phyloP scores from a whole-genome alignment of 2,329 filamentous ascomycete genomes.

The Talaromyces sp. region DNA sequence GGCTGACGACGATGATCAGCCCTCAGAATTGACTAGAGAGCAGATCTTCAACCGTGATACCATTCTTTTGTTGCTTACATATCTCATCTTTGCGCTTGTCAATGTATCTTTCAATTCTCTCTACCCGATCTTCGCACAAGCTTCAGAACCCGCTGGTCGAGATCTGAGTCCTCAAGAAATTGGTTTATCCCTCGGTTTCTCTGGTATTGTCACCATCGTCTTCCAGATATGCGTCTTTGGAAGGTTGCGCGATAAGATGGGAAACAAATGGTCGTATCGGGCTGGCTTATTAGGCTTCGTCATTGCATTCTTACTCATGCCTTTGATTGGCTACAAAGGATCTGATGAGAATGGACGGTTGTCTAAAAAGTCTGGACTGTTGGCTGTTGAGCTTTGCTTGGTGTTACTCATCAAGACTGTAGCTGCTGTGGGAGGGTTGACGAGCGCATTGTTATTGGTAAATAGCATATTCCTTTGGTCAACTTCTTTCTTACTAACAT shows the following conservation, averaged over 20 bases:
- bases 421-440: conserved; percentile 82
- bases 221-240: conserved; percentile 89
- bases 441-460: conserved; percentile 82
- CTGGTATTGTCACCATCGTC: conserved; percentile 77
- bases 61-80: conserved; percentile 74
- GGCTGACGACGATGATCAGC: conserved; percentile 32
- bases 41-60: conserved; percentile 76
- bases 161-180: conserved; percentile 74
- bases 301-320: conserved; percentile 80
- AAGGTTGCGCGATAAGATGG: conserved; percentile 70
- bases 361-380: conserved; percentile 62
- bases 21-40: conserved; percentile 52
- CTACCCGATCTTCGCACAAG: conserved; percentile 87
- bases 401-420: conserved; percentile 86
- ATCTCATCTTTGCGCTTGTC: conserved; percentile 87
- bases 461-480: conserved; percentile 31
- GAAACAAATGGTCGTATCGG: conserved; percentile 82
- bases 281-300: conserved; percentile 75
- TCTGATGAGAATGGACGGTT: conserved; percentile 52
- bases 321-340: conserved; percentile 78
- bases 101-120: conserved; percentile 95
- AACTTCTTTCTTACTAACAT: background rate
- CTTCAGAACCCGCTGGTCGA: conserved; percentile 71
- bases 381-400: conserved; percentile 76
- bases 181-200: conserved; percentile 78